A percentile compares a stretch with the other conserved stretches of the same genome.
Evolutionary conservation across 2,329 filamentous ascomycete species (phyloP).

Genomic region (Shiraia bambusicola): DNA sequence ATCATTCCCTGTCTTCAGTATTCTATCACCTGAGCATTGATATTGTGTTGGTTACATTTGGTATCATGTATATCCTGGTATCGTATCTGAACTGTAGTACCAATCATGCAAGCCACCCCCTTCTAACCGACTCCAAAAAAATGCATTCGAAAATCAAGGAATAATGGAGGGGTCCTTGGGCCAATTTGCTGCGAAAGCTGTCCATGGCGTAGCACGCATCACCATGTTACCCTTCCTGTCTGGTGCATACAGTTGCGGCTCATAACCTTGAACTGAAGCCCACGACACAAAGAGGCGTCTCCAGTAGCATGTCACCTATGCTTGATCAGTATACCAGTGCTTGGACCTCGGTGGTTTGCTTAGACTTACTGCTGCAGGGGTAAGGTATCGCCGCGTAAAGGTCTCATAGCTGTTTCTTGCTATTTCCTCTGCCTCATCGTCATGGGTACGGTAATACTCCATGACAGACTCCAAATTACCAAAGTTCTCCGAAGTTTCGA

Average conservation of each 20-base stretch:
- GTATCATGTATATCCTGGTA: constrained; percentile 19
- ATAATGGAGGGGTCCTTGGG: constrained; percentile 33
- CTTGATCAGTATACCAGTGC: neutral
- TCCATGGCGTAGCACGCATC: constrained; percentile 38
- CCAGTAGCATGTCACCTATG: constrained; percentile 38
- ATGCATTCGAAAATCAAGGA: constrained; percentile 15
- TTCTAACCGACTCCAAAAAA: constrained; percentile 2
- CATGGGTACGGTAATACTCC: constrained; percentile 34
- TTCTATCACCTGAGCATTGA: no score
- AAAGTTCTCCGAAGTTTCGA: constrained; percentile 37
- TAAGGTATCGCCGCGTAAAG: constrained; percentile 35
- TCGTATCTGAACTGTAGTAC: constrained; percentile 16
- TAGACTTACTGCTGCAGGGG: constrained; percentile 32
- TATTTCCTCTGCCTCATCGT: constrained; percentile 32
- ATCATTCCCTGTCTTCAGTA: no score
- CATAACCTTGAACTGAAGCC: constrained; percentile 34
- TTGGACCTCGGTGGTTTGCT: no score
- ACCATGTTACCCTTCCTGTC: constrained; percentile 28
- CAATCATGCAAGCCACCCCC: constrained; percentile 15
- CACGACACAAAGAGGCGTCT: constrained; percentile 34
- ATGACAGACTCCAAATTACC: constrained; percentile 34
- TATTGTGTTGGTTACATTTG: constrained; percentile 3
- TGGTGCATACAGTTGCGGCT: constrained; percentile 28
- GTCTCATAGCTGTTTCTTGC: constrained; percentile 35
- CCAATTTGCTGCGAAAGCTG: constrained; percentile 39